Base-by-base conservation (phyloP, 2,329 filamentous ascomycete species). In the Xylariales sp. region DNA sequence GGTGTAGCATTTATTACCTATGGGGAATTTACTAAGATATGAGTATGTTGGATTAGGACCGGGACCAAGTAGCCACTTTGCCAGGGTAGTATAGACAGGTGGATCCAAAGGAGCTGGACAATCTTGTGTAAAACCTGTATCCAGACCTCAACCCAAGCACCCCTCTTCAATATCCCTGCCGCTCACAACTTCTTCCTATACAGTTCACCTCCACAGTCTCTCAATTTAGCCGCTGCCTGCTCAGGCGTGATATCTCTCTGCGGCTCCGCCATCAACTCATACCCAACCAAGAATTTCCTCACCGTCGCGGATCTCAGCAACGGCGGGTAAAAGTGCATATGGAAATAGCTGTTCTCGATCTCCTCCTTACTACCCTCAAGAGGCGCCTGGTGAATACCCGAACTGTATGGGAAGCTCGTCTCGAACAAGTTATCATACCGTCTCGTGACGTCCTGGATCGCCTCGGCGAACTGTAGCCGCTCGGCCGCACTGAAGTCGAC, bases 181-280 rank as follows among this genome's bases (percentile, higher is more conserved):
- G 12, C 25, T 10, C 9, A 51, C 31, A 81, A 53, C 51, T 68
- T 75, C 59, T 84, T 88, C 50, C 93, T 79, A 60, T 98, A 97
- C 48, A 98, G 67, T 59, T 88, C 80, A 12, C 89, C 89, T 3
- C 81, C 86, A 49, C 88, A 90, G 44, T 74, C 73, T 50, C 86
- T 78, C 45, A 98, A 68, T 37, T 81, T 80, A 19, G 80, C 81
- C 11, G 93, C 86, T 2, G 93, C 93, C 66, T 97, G 93, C 65
- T 98, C 93, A 0, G 93, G 91, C 0, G 93, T 98, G 55, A 98
- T 97, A 61, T 98, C 93, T 45, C 93, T 79, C 66, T 98, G 93
- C n/a, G 93, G 91, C 68, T 98, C 93, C 2, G 87, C 93, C 79
- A 98, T 80, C 66, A 98, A 76, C 67, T 98, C 93, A 61, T 95